Evolutionary conservation across 2,329 filamentous ascomycete species (phyloP), one percentile per base, ranked within the genome.

Genomic region (Alternaria sp.): DNA sequence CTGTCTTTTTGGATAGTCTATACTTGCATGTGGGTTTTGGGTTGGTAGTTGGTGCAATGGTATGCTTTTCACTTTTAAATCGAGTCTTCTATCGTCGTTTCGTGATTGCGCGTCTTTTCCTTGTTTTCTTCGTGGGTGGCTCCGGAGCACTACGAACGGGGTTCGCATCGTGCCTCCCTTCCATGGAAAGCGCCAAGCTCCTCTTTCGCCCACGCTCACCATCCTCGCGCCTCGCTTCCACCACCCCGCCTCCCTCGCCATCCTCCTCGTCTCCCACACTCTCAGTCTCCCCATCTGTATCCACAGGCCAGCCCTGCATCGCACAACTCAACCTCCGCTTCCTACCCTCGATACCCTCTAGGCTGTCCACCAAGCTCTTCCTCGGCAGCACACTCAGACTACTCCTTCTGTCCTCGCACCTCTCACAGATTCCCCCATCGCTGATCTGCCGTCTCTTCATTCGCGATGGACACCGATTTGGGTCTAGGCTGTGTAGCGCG

Each of bases 391-490:
- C 28, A 51, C 71, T 73, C 65, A 75, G 58, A 61, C 70, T 74
- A 28, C 54, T 62, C 36, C 56, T 61, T 25, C 70, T 45, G 15
- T 9, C 47, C 30, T 36, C 21, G 51, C 71, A 72, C 30, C 54
- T 64, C 26, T 52, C 51, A 23, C 71, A 74, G 6, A 54, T 9
- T 11, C 23, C 57, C 3, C 36, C 26, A 0, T 40, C 55, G 7
- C 59, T 61, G 6, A 59, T 36, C 2, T 60, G 57, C 1, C 54
- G 59, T 32, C 68, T 51, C 50, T 67, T 69, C 73, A 73, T 77
- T 21, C 74, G 65, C 9, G 66, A 67, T n/a, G 75, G 73, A 66
- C 75, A 77, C 2, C 46, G 30, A 2, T 36, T 23, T 9, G 72
- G 71, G 11, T 64, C 57, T 32, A 75, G 55, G 32, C 56, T 54